Conservation (phyloP, 257 asterid genomes). For the Buddleja alternifolia region DNA sequence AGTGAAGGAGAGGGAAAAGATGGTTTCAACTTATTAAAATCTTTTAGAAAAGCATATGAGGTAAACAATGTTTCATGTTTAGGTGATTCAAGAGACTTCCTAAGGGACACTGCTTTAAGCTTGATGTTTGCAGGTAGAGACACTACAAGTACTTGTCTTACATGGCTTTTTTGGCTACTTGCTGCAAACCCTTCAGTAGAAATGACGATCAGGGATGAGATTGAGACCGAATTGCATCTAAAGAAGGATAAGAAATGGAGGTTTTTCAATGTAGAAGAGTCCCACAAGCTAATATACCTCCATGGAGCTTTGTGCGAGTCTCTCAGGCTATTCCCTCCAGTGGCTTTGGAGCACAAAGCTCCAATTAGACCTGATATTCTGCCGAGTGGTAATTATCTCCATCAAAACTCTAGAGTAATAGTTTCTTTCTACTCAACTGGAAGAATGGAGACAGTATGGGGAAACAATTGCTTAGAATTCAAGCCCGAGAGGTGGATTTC, state of each 20-base stretch:
- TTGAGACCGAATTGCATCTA: not conserved
- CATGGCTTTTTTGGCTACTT: slow-evolving; percentile 31
- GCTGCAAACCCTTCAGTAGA: not conserved
- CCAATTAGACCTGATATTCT: slow-evolving; percentile 7
- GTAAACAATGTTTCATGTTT: not conserved
- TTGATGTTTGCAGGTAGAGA: slow-evolving; percentile 25
- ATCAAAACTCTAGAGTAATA: slow-evolving; percentile 10
- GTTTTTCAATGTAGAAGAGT: slow-evolving; percentile 15
- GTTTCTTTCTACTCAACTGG: slow-evolving; percentile 45
- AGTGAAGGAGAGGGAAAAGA: not conserved
- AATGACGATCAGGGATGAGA: slow-evolving; percentile 14
- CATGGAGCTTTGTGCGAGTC: slow-evolving; percentile 32
- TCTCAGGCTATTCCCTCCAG: slow-evolving; percentile 28
- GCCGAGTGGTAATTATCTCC: slow-evolving; percentile 38
- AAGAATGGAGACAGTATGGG: slow-evolving; percentile 54
- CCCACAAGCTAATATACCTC: slow-evolving; percentile 18
- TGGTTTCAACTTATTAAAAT: slow-evolving; percentile 21
- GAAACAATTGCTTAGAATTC: slow-evolving; percentile 48
- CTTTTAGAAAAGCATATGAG: slow-evolving; percentile 29
- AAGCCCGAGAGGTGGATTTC: slow-evolving; percentile 57
- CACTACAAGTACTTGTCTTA: slow-evolving; percentile 27
- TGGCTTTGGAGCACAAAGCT: slow-evolving; percentile 32
- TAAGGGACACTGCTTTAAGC: slow-evolving; percentile 32
- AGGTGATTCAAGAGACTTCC: slow-evolving; percentile 17
- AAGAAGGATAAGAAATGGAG: not conserved